Evolutionary conservation across 1,284 basidiomycete species (phyloP).

Genomic region (Pyrrhoderma lamaoense): DNA sequence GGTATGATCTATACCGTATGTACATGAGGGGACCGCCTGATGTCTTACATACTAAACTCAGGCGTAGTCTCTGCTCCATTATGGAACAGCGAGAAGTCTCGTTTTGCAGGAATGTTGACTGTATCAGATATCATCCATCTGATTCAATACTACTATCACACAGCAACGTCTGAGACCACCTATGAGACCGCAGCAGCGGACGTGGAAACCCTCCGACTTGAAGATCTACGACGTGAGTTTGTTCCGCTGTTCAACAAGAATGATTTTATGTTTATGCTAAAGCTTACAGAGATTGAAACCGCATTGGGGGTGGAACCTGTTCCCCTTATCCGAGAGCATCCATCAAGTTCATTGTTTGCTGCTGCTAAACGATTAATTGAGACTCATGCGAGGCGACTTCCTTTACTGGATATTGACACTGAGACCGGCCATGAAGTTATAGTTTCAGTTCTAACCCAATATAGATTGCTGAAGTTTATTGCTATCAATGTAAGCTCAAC

Average conservation of each 20-base stretch:
- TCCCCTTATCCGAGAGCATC: constrained; percentile 85
- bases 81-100: constrained; percentile 92
- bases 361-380: constrained; percentile 89
- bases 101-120: constrained; percentile 94
- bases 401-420: constrained; percentile 88
- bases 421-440: constrained; percentile 95
- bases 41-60: constrained; percentile 27
- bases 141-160: constrained; percentile 93
- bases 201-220: constrained; percentile 91
- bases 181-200: constrained; percentile 88
- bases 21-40: not conserved
- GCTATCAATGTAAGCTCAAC: constrained; percentile 81
- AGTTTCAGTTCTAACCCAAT: constrained; percentile 94
- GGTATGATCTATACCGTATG: constrained; percentile 38
- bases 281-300: constrained; percentile 80
- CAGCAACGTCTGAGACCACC: constrained; percentile 81
- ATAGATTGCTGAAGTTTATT: constrained; percentile 96
- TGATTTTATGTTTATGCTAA: not conserved
- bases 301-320: constrained; percentile 89
- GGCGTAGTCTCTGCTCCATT: constrained; percentile 97
- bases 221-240: constrained; percentile 73
- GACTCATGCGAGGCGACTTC: constrained; percentile 92
- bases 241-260: constrained; percentile 16
- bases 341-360: constrained; percentile 82
- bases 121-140: constrained; percentile 94